phyloP scores from a whole-genome alignment of 768 basidiomycete species.

The Ramaria rubella region DNA sequence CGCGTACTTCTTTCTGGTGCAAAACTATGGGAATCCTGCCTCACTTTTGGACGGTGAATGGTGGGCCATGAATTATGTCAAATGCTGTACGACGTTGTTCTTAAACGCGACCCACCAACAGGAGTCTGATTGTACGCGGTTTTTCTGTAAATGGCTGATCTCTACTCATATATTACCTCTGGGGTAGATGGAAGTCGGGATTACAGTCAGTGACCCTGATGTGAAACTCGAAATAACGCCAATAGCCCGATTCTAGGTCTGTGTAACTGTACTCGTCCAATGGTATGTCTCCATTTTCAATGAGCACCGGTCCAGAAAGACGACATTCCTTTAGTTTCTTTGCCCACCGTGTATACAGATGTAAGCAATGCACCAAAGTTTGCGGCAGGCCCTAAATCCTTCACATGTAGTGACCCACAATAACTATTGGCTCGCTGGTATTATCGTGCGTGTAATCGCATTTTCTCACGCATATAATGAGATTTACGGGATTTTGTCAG shows the following conservation, averaged over 20 bases:
- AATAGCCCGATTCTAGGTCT: neutral
- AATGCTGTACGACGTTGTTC: too few species aligned
- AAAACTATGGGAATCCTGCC: conserved; percentile 4
- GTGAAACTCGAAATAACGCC: neutral
- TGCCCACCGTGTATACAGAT: conserved; percentile 2
- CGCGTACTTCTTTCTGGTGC: conserved; percentile 1
- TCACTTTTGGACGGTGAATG: conserved; percentile 5
- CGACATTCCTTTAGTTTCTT: neutral
- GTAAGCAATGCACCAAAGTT: neutral
- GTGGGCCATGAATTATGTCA: neutral
- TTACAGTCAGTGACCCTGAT: neutral
- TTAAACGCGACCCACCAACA: too few species aligned
- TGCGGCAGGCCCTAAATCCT: neutral
- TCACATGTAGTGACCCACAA: neutral
- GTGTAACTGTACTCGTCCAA: neutral
- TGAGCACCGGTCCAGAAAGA: neutral
- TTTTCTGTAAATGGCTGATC: neutral
- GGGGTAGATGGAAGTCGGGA: neutral
- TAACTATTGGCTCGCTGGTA: neutral
- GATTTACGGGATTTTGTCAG: neutral
- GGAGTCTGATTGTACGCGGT: conserved; percentile 1
- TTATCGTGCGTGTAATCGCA: neutral
- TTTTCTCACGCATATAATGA: neutral
- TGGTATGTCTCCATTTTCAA: neutral
- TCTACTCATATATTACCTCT: neutral